A percentile compares a stretch with the other conserved stretches of the same genome.
Evolutionary conservation across 306 rosid species (phyloP).

Genomic region (Trifolium repens): DNA sequence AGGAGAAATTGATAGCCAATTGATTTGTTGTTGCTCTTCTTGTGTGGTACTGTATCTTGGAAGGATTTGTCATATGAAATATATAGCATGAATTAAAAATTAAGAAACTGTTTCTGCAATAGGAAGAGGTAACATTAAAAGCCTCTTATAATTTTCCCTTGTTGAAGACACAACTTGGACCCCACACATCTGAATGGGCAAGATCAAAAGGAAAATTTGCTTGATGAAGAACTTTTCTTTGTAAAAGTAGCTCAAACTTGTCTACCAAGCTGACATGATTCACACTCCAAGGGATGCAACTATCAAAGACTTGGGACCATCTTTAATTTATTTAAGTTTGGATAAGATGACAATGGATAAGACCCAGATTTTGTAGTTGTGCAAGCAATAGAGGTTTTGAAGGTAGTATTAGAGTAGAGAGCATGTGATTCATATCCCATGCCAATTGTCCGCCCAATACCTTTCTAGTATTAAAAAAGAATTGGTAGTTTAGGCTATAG

Average conservation of each 20-base stretch:
- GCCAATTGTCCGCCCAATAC: neutral
- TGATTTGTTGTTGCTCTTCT: conserved; percentile 13
- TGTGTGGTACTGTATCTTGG: conserved; percentile 1
- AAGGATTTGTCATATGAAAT: conserved; percentile 7
- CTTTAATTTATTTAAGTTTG: no score
- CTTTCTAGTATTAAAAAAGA: neutral
- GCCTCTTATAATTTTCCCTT: neutral
- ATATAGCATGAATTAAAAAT: conserved; percentile 21
- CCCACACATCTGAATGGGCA: neutral
- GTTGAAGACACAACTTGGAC: neutral
- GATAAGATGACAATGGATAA: no score
- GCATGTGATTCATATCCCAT: neutral
- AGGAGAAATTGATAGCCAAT: neutral
- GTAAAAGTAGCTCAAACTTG: neutral
- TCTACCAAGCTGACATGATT: no score
- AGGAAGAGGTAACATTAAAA: conserved; percentile 8
- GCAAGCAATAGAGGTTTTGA: neutral
- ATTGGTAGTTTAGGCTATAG: neutral
- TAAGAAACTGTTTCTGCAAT: conserved; percentile 8
- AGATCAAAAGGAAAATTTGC: conserved; percentile 2
- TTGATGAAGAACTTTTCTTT: neutral
- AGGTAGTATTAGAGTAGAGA: neutral
- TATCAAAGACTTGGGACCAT: neutral
- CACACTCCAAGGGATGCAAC: neutral
- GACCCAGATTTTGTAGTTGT: neutral